phyloP scores from a whole-genome alignment of 148 eudicot species.

The Vaccinium darrowii region DNA sequence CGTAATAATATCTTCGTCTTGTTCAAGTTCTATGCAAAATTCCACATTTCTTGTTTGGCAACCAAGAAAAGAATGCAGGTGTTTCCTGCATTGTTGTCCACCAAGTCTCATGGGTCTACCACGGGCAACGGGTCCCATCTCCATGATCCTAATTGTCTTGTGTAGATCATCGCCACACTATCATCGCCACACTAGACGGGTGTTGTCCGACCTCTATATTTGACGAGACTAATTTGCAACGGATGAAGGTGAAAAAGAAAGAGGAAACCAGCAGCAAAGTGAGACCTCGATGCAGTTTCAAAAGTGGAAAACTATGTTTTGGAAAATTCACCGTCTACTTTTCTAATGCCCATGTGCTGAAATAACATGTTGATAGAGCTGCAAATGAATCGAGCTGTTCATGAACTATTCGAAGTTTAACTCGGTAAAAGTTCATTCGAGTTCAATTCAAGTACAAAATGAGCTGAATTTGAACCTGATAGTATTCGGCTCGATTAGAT shows the following conservation, averaged over 20 bases:
- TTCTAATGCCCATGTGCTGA: background rate
- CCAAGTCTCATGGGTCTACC: background rate
- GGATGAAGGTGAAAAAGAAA: no score
- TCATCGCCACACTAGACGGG: background rate
- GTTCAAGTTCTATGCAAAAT: background rate
- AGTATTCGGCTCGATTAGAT: no score
- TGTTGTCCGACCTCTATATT: no score
- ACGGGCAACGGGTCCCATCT: background rate
- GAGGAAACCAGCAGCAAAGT: no score
- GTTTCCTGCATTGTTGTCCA: background rate
- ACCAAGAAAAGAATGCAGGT: background rate
- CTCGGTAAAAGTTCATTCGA: no score
- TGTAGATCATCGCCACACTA: background rate
- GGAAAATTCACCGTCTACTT: background rate
- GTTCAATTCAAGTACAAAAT: no score
- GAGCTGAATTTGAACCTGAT: no score
- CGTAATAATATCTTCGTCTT: background rate
- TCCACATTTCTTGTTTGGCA: background rate
- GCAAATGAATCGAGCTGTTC: no score
- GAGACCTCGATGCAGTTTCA: no score
- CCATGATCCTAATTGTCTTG: background rate
- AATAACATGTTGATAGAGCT: background rate
- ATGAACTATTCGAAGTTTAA: no score
- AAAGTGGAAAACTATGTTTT: background rate
- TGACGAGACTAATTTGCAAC: no score